A percentile compares a stretch with the other conserved stretches of the same genome.
phyloP scores from a whole-genome alignment of 106 monocot species.

The Vanilla planifolia region DNA sequence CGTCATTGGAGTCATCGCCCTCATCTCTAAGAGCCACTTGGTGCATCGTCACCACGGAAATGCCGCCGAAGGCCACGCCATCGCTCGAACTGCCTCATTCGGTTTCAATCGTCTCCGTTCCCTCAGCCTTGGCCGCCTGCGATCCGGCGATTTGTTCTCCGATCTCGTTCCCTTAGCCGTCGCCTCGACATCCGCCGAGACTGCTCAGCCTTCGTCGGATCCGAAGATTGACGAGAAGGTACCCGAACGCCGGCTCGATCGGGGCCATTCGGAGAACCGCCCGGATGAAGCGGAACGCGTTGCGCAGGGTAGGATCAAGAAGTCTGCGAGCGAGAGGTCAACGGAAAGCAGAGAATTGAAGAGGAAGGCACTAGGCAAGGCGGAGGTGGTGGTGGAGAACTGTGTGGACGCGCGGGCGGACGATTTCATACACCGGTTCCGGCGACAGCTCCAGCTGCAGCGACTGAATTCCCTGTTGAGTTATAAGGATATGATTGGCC shows the following conservation, averaged over 20 bases:
- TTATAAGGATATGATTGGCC: slow-evolving; percentile 52
- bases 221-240: neutral
- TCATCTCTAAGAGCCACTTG: slow-evolving; percentile 38
- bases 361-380: slow-evolving; percentile 18
- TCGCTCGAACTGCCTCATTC: slow-evolving; percentile 30
- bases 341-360: neutral
- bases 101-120: slow-evolving; percentile 54
- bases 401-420: slow-evolving; percentile 68
- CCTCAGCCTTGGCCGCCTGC: slow-evolving; percentile 38
- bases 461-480: slow-evolving; percentile 62
- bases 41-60: neutral
- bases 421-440: slow-evolving; percentile 77
- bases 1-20: slow-evolving; percentile 81
- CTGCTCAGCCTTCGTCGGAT: neutral
- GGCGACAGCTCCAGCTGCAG: slow-evolving; percentile 78
- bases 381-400: slow-evolving; percentile 6
- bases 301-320: slow-evolving; percentile 22
- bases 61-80: neutral
- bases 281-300: neutral
- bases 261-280: slow-evolving; percentile 26
- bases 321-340: slow-evolving; percentile 21
- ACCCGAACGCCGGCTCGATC: slow-evolving; percentile 2
- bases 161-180: neutral
- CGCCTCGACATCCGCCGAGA: neutral
- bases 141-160: slow-evolving; percentile 18